Base-by-base conservation (phyloP, 1,139 yeast genomes). In the Pichia sp. region DNA sequence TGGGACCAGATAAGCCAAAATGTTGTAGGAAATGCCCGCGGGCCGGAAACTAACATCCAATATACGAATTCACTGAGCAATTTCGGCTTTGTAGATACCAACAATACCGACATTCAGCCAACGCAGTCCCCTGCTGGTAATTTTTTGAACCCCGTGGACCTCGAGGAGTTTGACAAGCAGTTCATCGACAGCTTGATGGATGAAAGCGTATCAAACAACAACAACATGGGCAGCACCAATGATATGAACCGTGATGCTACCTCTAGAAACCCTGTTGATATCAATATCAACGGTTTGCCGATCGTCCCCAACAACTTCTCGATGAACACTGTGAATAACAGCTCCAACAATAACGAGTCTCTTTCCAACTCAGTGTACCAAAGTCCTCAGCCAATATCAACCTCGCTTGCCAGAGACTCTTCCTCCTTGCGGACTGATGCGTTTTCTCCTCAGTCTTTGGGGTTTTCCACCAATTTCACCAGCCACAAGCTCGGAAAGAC, bases 361-460 rank as follows among this genome's bases (percentile, higher is more conserved):
- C 11, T 15, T 16, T 19, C 48, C 1, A 48, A 49, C 41, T 13
- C 49, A 6, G 26, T 45, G 13, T 49, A 45, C 16, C 51, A 46
- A 41, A 54, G 55, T 53, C 63, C 40, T 15, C 53, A 23, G 51
- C 62, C 49, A 26, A 49, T 54, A 50, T 59, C 42, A 19, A 49
- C 19, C 48, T 59, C 50, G 36, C 49, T 51, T 6, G 41, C 36
- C 5, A 50, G 43, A 15, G 46, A 45, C 30, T 6, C 52, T 6
- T 34, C 50, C 11, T 38, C 44, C 3, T 55, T 54, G 10, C 60
- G 57, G 50, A 47, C 57, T n/a, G 65, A 61, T 30, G 61, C 66
- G 41, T 62, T 66, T 32, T 66, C 71, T 23, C 70, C 70, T 1
- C 62, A 60, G 26, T 55, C 64, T 4, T 47, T 56, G 10, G 55